Evolutionary conservation across 768 basidiomycete species (phyloP).

Genomic region (Kwoniella heveanensis): DNA sequence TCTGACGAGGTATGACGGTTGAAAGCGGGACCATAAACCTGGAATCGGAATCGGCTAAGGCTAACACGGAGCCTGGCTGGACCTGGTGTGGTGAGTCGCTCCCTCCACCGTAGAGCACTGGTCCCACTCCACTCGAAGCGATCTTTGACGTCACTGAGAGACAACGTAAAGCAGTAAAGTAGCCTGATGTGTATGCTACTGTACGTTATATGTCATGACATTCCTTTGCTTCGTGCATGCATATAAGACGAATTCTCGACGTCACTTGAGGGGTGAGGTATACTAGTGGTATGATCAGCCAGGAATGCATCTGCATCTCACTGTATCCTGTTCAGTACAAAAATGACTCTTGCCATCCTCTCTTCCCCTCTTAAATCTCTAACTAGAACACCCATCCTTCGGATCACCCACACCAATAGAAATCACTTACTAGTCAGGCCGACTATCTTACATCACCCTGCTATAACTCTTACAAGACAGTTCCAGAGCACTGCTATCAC

Average conservation of each 20-base stretch:
- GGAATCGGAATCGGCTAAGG: not conserved
- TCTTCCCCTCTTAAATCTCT: slow-evolving; percentile 8
- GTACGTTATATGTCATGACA: not conserved
- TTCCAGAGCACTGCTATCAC: slow-evolving; percentile 25
- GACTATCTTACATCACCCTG: not conserved
- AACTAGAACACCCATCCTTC: slow-evolving; percentile 2
- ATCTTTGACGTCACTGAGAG: slow-evolving; percentile 5
- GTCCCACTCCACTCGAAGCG: not conserved
- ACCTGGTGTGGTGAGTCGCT: too few relatives aligned
- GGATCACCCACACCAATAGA: not conserved
- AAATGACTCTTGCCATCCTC: slow-evolving; percentile 13
- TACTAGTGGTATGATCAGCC: not conserved
- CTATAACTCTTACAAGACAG: slow-evolving; percentile 9
- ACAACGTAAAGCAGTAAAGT: too few relatives aligned
- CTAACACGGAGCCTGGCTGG: not conserved
- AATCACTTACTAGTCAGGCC: slow-evolving; percentile 4
- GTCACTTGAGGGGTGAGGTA: not conserved
- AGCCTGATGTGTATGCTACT: too few relatives aligned
- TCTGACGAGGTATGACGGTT: slow-evolving; percentile 1
- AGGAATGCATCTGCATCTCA: slow-evolving; percentile 1
- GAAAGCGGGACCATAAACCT: not conserved
- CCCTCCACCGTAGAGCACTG: slow-evolving; percentile 2
- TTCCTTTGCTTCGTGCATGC: not conserved
- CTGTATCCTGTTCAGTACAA: too few relatives aligned
- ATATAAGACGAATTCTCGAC: not conserved